Percentiles rank a stretch among this genome's conserved stretches.
phyloP scores from a whole-genome alignment of 306 rosid genomes.

The Lagenaria siceraria region DNA sequence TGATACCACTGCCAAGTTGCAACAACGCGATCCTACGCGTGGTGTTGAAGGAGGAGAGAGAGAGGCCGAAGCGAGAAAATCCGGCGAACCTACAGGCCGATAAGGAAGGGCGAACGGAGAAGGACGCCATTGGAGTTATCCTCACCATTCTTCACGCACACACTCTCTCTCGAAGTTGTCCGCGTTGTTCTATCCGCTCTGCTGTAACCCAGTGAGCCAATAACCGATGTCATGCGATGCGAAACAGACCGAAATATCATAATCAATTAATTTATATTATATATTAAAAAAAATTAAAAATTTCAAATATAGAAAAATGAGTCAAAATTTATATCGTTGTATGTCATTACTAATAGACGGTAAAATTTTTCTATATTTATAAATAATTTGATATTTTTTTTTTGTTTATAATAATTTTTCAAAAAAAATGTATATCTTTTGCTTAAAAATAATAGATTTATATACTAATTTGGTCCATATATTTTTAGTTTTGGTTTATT shows the following conservation, averaged over 20 bases:
- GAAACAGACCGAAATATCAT: neutral
- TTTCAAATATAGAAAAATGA: too few relatives aligned
- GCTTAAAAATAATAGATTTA: too few relatives aligned
- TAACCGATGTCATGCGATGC: neutral
- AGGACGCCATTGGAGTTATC: conserved; percentile 69
- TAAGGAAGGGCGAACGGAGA: conserved; percentile 61
- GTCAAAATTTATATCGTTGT: too few relatives aligned
- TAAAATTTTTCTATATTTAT: too few relatives aligned
- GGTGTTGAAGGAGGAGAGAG: conserved; percentile 32
- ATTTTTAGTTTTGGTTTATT: too few relatives aligned
- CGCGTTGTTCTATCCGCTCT: neutral
- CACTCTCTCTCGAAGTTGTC: neutral
- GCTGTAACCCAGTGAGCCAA: neutral
- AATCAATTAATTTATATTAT: neutral
- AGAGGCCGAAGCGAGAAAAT: conserved; percentile 29
- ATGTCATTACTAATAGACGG: too few relatives aligned
- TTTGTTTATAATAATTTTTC: too few relatives aligned
- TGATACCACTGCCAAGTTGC: conserved; percentile 36
- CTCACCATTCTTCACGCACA: conserved; percentile 30
- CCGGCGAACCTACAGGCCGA: conserved; percentile 36
- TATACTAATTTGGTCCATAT: too few relatives aligned
- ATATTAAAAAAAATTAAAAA: too few relatives aligned
- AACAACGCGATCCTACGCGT: conserved; percentile 32
- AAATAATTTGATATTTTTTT: too few relatives aligned
- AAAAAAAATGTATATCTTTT: too few relatives aligned